A percentile compares a stretch with the other conserved stretches of the same genome.
Evolutionary conservation across 495 filamentous ascomycete species (phyloP).

Genomic region (Talaromyces thailandensis): DNA sequence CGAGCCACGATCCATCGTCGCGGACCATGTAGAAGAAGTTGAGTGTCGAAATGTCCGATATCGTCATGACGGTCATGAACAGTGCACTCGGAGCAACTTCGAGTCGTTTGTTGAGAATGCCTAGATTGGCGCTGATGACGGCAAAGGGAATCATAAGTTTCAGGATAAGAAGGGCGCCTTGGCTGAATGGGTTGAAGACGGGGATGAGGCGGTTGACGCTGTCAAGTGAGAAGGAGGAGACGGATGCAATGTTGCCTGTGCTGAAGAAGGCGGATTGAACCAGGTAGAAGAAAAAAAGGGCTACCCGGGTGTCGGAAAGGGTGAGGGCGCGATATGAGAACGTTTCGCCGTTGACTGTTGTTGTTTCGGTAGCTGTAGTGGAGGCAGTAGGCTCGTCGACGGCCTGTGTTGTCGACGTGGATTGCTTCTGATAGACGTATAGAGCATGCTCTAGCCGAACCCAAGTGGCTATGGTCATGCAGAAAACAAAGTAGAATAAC

Average conservation of each 20-base stretch:
- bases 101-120: conserved; percentile 79
- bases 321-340: conserved; percentile 60
- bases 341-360: conserved; percentile 25
- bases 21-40: conserved; percentile 97
- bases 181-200: conserved; percentile 87
- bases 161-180: conserved; percentile 77
- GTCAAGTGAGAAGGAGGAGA: conserved; percentile 92
- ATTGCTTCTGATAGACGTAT: conserved; percentile 38
- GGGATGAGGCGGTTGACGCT: conserved; percentile 87
- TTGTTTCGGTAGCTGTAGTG: conserved; percentile 13
- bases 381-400: conserved; percentile 8
- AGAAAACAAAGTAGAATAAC: conserved; percentile 90
- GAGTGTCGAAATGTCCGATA: conserved; percentile 86
- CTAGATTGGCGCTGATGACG: conserved; percentile 85
- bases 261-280: conserved; percentile 95
- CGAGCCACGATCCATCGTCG: conserved; percentile 94
- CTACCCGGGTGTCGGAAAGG: conserved; percentile 74
- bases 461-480: conserved; percentile 76
- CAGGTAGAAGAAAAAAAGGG: conserved; percentile 90
- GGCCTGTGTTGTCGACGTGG: conserved; percentile 19
- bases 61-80: conserved; percentile 91
- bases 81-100: conserved; percentile 74
- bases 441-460: conserved; percentile 79
- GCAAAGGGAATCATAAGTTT: conserved; percentile 94
- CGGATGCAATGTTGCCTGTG: conserved; percentile 90